These are phyloP conservation scores for Xylariaceae sp. DNA, from an alignment of 2,329 filamentous ascomycete species.

Conservation along the genomic window DNA sequence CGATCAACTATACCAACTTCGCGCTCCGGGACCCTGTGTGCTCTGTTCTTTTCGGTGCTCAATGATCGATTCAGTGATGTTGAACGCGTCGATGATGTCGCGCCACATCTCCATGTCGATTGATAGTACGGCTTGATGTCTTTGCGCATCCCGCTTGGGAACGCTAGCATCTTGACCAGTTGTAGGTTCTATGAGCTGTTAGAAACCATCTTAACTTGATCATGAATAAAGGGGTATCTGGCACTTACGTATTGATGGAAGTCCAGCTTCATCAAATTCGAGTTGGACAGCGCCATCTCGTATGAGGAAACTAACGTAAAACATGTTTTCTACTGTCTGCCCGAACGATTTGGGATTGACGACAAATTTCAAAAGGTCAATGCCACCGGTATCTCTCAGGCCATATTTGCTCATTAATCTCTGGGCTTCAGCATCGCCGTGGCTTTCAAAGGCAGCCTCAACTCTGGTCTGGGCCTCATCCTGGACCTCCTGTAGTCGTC, in stretches of 20 bases:
- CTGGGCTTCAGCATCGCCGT: constrained; percentile 43
- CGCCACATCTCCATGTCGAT: constrained; percentile 83
- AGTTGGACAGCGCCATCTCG: constrained; percentile 76
- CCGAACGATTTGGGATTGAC: constrained; percentile 87
- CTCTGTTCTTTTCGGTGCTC: constrained; percentile 65
- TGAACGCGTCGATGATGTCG: constrained; percentile 67
- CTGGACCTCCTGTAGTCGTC: constrained; percentile 50
- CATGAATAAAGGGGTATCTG: too few relatives aligned
- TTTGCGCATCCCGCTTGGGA: constrained; percentile 50
- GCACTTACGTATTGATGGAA: constrained; percentile 75
- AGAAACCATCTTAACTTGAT: constrained; percentile 7
- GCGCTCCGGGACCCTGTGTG: constrained; percentile 46
- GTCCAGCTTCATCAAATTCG: constrained; percentile 62
- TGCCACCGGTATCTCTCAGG: constrained; percentile 62
- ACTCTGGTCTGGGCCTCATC: constrained; percentile 44
- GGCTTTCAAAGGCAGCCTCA: constrained; percentile 36
- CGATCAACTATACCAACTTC: constrained; percentile 60
- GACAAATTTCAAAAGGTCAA: constrained; percentile 79
- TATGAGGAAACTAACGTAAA: constrained; percentile 92
- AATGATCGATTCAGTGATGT: constrained; percentile 77
- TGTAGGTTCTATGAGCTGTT: constrained; percentile 34
- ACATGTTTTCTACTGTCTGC: constrained; percentile 93
- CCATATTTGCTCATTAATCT: constrained; percentile 60
- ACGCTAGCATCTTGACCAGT: constrained; percentile 37
- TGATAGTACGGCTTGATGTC: constrained; percentile 82